Conservation (phyloP, 176 grass and related monocot genomes). For the Neostapfia colusana region DNA sequence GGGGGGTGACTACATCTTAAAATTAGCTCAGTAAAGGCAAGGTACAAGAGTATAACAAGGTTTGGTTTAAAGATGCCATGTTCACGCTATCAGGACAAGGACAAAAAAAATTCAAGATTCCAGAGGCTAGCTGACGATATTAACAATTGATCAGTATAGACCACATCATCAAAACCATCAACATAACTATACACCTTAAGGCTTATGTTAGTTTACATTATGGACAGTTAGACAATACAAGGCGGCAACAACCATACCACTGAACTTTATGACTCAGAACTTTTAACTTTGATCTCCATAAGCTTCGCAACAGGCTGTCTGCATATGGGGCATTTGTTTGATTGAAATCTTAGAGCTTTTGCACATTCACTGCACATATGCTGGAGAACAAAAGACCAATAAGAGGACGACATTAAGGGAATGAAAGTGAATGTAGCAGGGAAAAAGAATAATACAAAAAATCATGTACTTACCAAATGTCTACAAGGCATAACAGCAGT, state of each 20-base stretch:
- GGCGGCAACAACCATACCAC: constrained; percentile 33
- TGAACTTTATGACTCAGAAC: constrained; percentile 42
- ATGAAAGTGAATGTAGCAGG: constrained; percentile 29
- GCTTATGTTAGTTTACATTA: constrained; percentile 13
- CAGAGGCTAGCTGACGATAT: neutral
- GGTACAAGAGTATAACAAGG: neutral
- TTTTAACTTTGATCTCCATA: constrained; percentile 78
- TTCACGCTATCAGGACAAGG: constrained; percentile 3
- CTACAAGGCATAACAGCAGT: constrained; percentile 90
- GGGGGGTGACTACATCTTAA: neutral
- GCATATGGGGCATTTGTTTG: constrained; percentile 98
- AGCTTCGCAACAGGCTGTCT: constrained; percentile 83
- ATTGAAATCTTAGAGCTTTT: constrained; percentile 78
- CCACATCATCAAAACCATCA: constrained; percentile 6
- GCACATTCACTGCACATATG: constrained; percentile 96
- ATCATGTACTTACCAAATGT: constrained; percentile 77
- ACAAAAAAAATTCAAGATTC: constrained; percentile 18
- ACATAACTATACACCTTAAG: constrained; percentile 36
- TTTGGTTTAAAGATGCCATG: constrained; percentile 18
- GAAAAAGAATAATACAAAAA: constrained; percentile 17
- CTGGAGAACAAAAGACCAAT: constrained; percentile 54
- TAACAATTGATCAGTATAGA: neutral
- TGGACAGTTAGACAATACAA: constrained; percentile 18
- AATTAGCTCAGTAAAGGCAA: constrained; percentile 2
- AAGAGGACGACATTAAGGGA: constrained; percentile 36